phyloP scores from a whole-genome alignment of 306 rosid species.

The Sesbania bispinosa region DNA sequence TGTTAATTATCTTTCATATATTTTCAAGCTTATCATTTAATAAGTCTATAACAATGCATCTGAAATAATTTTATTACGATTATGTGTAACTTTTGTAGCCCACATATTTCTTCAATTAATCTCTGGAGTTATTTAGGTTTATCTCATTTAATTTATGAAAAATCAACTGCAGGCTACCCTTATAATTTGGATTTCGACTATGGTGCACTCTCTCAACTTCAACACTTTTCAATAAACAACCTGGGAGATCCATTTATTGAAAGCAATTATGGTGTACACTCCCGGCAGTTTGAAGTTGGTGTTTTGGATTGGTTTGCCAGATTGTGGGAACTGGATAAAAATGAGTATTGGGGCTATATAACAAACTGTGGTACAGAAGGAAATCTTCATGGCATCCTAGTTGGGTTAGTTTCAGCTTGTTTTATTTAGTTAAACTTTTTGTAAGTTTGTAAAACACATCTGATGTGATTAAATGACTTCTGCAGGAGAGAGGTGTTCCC shows the following conservation, averaged over 20 bases:
- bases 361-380: conserved; percentile 99
- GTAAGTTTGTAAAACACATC: background rate
- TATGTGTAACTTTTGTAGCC: background rate
- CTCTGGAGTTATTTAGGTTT: background rate
- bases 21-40: conserved; percentile 2
- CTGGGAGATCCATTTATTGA: conserved; percentile 98
- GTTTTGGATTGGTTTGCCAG: conserved; percentile 99
- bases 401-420: conserved; percentile 42
- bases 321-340: conserved; percentile 88
- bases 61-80: too few species aligned
- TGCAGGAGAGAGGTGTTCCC: conserved; percentile 59
- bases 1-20: background rate
- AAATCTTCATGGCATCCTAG: conserved; percentile 79
- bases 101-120: background rate
- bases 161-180: conserved; percentile 60
- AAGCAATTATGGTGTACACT: conserved; percentile 93
- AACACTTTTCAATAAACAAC: conserved; percentile 94
- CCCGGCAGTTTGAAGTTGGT: conserved; percentile 91
- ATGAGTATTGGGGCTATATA: conserved; percentile 98
- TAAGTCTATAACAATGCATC: background rate
- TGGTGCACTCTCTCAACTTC: conserved; percentile 81
- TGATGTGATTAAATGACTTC: conserved; percentile 15
- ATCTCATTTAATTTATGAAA: conserved; percentile 5
- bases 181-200: conserved; percentile 93
- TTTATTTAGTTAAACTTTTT: conserved; percentile 6